Evolutionary conservation across 2,329 filamentous ascomycete genomes (phyloP).

Genomic region (Claviceps maximensis): DNA sequence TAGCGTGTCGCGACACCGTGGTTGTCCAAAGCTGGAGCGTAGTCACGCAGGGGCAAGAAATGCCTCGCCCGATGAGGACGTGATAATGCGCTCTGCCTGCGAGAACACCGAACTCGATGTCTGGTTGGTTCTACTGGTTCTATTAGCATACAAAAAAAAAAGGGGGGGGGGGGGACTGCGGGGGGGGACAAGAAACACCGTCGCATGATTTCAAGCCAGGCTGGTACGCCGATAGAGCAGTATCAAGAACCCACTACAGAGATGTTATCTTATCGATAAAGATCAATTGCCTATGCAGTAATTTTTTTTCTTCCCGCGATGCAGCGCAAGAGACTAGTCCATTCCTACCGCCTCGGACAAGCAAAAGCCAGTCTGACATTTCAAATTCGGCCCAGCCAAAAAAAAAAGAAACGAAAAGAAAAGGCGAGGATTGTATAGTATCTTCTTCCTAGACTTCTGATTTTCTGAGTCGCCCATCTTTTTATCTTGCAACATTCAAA

Average conservation of each 20-base stretch:
- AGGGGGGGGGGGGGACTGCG: no score
- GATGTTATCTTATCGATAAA: constrained; percentile 4
- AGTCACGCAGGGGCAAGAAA: no score
- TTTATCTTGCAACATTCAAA: neutral
- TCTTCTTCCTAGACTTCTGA: neutral
- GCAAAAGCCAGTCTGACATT: neutral
- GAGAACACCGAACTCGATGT: no score
- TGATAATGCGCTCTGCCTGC: neutral
- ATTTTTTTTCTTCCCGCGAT: constrained; percentile 1
- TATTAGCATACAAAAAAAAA: no score
- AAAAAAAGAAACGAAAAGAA: no score
- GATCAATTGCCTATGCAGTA: neutral
- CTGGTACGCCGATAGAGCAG: neutral
- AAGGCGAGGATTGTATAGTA: neutral
- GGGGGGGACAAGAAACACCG: no score
- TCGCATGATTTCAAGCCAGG: no score
- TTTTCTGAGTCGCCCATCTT: neutral
- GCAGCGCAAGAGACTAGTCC: neutral
- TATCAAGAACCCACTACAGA: neutral
- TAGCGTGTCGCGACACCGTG: no score
- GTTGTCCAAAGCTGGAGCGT: no score
- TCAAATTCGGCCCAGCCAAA: neutral
- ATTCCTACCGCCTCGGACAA: neutral
- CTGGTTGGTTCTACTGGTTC: no score
- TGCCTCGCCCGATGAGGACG: neutral